Percentiles rank a stretch among this genome's conserved stretches.
These are phyloP conservation scores for Tulasnella sp. DNA, from an alignment of 768 basidiomycete genomes.

Conservation along the genomic window DNA sequence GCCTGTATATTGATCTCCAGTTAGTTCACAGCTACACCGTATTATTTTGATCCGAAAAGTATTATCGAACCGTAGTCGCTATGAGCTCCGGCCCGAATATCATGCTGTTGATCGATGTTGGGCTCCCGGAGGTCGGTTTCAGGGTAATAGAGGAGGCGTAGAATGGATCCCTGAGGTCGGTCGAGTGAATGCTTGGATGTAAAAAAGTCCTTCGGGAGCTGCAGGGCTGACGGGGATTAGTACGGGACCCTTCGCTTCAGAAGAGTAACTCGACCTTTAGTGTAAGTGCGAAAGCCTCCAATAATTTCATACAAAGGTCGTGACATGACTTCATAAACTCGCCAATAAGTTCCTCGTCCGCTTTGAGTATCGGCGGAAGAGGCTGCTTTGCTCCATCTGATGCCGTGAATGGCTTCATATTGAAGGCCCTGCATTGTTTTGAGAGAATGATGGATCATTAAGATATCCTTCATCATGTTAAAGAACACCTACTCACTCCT, in stretches of 20 bases:
- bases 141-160: constrained; percentile 24
- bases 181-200: constrained; percentile 19
- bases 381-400: constrained; percentile 20
- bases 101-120: neutral
- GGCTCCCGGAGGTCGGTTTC: constrained; percentile 8
- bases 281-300: constrained; percentile 20
- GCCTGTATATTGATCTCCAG: neutral
- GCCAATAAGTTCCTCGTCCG: neutral
- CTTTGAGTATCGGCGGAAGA: constrained; percentile 15
- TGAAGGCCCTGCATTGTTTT: constrained; percentile 20
- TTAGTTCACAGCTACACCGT: neutral
- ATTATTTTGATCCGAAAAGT: neutral
- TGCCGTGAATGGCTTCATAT: constrained; percentile 17
- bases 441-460: neutral
- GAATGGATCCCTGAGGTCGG: constrained; percentile 14
- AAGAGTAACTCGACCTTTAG: constrained; percentile 5
- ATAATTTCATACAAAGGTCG: constrained; percentile 19
- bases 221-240: neutral
- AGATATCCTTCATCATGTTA: neutral
- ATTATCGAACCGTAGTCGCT: constrained; percentile 24
- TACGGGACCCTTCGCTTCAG: neutral
- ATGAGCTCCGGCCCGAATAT: constrained; percentile 27
- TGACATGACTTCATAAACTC: constrained; percentile 23
- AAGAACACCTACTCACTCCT: constrained; percentile 15
- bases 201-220: constrained; percentile 23